Evolutionary conservation across 73 alveolate species (phyloP).

Genomic region (Diophrys appendiculata): DNA sequence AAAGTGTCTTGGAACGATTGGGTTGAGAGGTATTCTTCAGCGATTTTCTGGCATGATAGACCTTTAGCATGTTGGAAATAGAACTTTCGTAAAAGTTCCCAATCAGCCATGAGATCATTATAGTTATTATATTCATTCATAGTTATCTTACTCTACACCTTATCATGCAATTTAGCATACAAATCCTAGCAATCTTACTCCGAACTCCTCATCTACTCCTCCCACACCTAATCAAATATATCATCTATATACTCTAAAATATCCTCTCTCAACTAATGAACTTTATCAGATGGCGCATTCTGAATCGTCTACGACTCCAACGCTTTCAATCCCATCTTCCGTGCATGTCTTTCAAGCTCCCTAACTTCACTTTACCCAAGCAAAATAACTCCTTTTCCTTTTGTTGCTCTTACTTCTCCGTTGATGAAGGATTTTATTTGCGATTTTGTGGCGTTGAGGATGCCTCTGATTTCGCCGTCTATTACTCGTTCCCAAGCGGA

Average conservation of each 20-base stretch:
- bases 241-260: conserved; percentile 36
- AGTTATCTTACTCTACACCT: no score
- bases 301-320: conserved; percentile 18
- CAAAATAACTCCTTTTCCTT: conserved; percentile 14
- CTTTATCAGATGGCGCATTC: conserved; percentile 52
- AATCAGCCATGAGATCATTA: no score
- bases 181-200: no score
- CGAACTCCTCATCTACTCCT: no score
- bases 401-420: conserved; percentile 4
- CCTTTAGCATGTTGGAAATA: no score
- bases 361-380: conserved; percentile 16
- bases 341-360: conserved; percentile 10
- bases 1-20: no score
- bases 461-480: conserved; percentile 66
- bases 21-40: no score
- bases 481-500: conserved; percentile 95
- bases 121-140: no score
- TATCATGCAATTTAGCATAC: no score
- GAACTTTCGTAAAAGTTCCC: no score
- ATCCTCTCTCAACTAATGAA: conserved; percentile 15
- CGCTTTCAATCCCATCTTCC: background rate
- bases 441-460: background rate
- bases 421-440: conserved; percentile 7
- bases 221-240: no score
- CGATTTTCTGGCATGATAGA: no score